Evolutionary conservation across 805 yeast species (phyloP), one percentile per base, ranked within the genome.

Genomic region (Lipomyces orientalis): DNA sequence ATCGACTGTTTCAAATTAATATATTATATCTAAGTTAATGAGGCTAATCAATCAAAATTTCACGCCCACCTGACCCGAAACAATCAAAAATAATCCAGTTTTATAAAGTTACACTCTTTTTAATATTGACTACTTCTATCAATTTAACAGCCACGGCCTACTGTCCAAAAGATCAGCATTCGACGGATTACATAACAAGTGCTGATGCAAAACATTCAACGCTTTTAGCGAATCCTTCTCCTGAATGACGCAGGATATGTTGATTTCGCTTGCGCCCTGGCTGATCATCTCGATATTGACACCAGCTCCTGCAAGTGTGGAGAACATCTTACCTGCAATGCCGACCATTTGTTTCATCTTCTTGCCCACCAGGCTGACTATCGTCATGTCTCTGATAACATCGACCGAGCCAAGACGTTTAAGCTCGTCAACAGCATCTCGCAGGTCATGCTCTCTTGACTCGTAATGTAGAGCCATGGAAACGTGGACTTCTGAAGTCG

Each of bases 181-280:
- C 22, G 63, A 25, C 31, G 69, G 67, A 37, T 39, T 65, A 25
- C 68, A 65, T 72, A 94, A 80, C 69, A 94, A 79, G 67, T 86
- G 87, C 56, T 88, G 89, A 77, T 95, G 99, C 66, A 95, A 87
- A 4, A 93, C 89, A 76, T 88, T 88, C 72, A 95, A 83, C 3
- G 98, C 98, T 77, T 90, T 90, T 37, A 91, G 80, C 14, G 96
- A 88, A 76, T 95, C 95, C 64, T 81, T 81, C 72, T 90, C 92
- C 71, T 90, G 90, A 69, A 95, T 92, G 62, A 95, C 99, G 71
- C 98, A 96, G 43, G 97, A 90, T 62, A 95, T 95, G 78, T 95
- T 95, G 76, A 95, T 95, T 80, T 95, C 99, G 76, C 94, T 94
- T 22, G 98, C 97, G 75, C 99, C 99, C 84, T 95, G 99, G 66